A percentile compares a stretch with the other conserved stretches of the same genome.
Conservation (phyloP, 805 yeast genomes). For the Candida piceae region DNA sequence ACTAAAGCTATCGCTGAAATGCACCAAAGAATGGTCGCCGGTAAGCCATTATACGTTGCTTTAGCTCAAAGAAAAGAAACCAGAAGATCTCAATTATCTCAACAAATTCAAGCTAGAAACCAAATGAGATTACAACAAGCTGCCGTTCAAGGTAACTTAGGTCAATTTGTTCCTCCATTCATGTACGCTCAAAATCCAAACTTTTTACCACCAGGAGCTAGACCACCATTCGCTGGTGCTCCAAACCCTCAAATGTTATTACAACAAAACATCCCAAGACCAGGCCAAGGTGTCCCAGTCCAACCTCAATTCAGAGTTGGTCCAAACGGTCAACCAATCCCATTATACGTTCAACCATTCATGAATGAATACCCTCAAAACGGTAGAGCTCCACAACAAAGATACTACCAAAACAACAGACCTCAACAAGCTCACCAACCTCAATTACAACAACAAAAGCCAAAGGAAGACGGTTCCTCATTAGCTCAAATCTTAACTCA, state of each 20-base stretch:
- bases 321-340: constrained; percentile 80
- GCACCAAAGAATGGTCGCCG: constrained; percentile 93
- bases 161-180: constrained; percentile 84
- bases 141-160: constrained; percentile 80
- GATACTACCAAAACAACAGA: constrained; percentile 44
- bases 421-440: constrained; percentile 15
- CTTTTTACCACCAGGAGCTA: constrained; percentile 63
- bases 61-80: constrained; percentile 98
- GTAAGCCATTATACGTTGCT: constrained; percentile 97
- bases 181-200: constrained; percentile 83
- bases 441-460: constrained; percentile 17
- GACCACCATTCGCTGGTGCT: constrained; percentile 72
- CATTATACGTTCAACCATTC: constrained; percentile 82
- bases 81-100: constrained; percentile 94
- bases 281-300: constrained; percentile 53
- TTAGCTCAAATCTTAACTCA: constrained; percentile 60
- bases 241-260: constrained; percentile 78
- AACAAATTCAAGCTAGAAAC: constrained; percentile 96
- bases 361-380: constrained; percentile 61
- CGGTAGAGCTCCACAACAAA: constrained; percentile 41
- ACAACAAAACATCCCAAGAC: constrained; percentile 61
- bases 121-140: constrained; percentile 98
- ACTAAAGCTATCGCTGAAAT: constrained; percentile 96
- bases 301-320: constrained; percentile 60
- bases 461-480: constrained; percentile 28